Conservation (phyloP, 83 land plant species). For the Picea abies region DNA sequence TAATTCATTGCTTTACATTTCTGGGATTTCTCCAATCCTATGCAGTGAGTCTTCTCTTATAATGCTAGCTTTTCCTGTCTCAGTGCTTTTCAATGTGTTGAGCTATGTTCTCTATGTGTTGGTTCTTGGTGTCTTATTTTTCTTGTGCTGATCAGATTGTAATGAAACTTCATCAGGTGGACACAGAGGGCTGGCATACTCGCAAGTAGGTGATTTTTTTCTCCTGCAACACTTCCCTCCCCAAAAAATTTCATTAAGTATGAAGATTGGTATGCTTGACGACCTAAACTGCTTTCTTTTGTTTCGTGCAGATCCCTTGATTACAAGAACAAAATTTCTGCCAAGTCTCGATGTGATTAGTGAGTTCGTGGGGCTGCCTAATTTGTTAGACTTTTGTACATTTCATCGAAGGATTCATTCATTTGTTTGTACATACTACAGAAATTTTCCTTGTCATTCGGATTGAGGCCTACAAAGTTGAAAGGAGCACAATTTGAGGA, state of each 20-base stretch:
- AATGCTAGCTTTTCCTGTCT: not conserved
- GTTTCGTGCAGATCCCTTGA: not conserved
- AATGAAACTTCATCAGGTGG: conserved; percentile 9
- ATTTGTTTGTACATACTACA: conserved; percentile 9
- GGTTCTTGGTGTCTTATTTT: not conserved
- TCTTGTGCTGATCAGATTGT: not conserved
- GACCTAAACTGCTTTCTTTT: not conserved
- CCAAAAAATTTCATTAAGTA: not conserved
- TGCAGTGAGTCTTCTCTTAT: not conserved
- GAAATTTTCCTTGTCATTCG: not conserved
- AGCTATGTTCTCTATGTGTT: not conserved
- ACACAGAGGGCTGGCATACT: not conserved
- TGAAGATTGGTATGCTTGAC: not conserved
- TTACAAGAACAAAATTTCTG: not conserved
- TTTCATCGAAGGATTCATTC: not conserved
- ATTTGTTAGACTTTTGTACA: not conserved
- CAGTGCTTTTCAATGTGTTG: not conserved
- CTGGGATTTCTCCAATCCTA: not conserved
- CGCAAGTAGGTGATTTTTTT: conserved; percentile 1
- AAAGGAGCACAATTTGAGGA: not conserved
- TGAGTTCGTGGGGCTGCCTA: not conserved
- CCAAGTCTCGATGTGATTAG: not conserved
- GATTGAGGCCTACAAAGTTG: not conserved
- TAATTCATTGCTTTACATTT: not conserved
- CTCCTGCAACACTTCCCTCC: not conserved